A percentile compares a stretch with the other conserved stretches of the same genome.
phyloP scores from a whole-genome alignment of 2,329 filamentous ascomycete species.

The Phialemoniopsis sp. region DNA sequence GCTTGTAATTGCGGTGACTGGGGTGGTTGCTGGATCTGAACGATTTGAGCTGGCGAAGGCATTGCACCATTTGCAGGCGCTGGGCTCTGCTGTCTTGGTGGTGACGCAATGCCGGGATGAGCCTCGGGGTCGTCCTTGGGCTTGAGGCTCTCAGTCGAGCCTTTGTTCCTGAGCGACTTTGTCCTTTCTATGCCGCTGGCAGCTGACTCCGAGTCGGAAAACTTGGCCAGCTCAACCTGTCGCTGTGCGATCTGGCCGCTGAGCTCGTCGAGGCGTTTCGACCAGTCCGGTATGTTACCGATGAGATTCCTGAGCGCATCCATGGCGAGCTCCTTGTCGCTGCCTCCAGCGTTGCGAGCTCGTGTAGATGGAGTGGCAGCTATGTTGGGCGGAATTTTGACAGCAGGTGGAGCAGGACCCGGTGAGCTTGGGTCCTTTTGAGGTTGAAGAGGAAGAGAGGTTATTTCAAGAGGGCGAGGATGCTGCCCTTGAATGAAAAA shows the following conservation, averaged over 20 bases:
- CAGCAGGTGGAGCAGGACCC: neutral
- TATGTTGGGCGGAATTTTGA: conserved; percentile 1
- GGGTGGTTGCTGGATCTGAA: neutral
- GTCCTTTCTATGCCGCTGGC: conserved; percentile 8
- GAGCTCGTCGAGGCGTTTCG: conserved; percentile 54
- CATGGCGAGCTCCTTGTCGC: conserved; percentile 30
- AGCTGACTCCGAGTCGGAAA: conserved; percentile 16
- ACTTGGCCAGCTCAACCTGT: conserved; percentile 51
- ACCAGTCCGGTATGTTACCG: conserved; percentile 56
- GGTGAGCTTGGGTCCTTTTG: neutral
- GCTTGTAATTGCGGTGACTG: conserved; percentile 1
- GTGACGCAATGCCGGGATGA: conserved; percentile 1
- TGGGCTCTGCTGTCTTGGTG: neutral
- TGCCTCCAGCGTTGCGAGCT: conserved; percentile 11
- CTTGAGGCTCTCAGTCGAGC: conserved; percentile 18
- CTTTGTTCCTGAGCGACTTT: conserved; percentile 18
- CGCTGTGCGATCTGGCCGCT: conserved; percentile 57
- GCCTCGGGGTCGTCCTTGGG: conserved; percentile 14
- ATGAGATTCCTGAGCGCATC: conserved; percentile 53
- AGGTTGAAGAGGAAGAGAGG: too few species aligned
- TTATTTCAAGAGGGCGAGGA: too few species aligned
- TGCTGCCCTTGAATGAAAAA: conserved; percentile 1
- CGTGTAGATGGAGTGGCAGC: neutral
- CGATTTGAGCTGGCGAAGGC: neutral
- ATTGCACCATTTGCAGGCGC: neutral